Base-by-base conservation (phyloP, 116 monocot species). In the Phalaenopsis hybrid region DNA sequence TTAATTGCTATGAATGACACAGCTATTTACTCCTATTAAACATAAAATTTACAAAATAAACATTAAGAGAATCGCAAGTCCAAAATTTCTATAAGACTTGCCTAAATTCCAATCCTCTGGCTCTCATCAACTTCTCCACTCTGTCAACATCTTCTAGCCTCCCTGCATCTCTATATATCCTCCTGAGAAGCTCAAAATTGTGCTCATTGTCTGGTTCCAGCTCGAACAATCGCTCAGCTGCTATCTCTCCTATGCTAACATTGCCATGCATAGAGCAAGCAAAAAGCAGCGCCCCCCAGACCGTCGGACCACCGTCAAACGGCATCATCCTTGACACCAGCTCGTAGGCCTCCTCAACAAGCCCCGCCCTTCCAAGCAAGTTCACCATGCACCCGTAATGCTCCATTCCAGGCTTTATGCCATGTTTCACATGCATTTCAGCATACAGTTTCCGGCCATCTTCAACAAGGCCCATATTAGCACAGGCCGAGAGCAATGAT, bases 381-480 rank as follows among this genome's bases (percentile, higher is more conserved):
- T 96, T 91, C 82, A 92, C 92, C 86, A 94, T 87, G 86, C 96
- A 96, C 5, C 90, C 83, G 65, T 88, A 88, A 59, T 96, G 96
- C 83, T 92, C 96, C 88, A 80, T 83, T 23, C 63, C 81, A 0
- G 89, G 89, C 74, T n/a, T 79, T 74, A 96, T 84, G 78, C 74
- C 76, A 76, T 91, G 88, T 58, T 55, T 83, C 59, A 80, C 83
- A 79, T 87, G 84, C 94, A 94, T 92, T 51, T 83, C 75, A 5
- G 50, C 21, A 65, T 92, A 94, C 63, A 94, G 70, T 44, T 78
- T 87, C 55, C 65, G 65, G 0, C 94, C 96, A 4, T 83, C 88
- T 73, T 87, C 86, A 15, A 92, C 91, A 63, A 92, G 37, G 15
- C 94, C 87, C 25, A 91, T 75, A 37, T 88, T 87, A 18, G 92